These are phyloP conservation scores for Fusarium piperis DNA, from an alignment of 2,329 filamentous ascomycete species.

Conservation along the genomic window DNA sequence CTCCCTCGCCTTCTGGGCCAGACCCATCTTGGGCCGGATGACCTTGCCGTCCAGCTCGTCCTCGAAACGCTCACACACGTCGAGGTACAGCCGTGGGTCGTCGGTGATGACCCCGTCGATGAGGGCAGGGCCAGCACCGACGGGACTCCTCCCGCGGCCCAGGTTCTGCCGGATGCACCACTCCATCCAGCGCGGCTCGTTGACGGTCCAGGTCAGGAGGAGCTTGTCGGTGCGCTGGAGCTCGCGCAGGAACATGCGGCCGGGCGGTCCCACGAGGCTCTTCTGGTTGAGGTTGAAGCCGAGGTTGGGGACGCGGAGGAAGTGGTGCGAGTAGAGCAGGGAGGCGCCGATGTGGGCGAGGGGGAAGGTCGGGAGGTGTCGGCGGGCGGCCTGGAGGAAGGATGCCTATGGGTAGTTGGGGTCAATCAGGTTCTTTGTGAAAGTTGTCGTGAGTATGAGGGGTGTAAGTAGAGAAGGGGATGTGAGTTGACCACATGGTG, in stretches of 20 bases:
- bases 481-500: neutral
- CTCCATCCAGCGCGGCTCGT: slow-evolving; percentile 80
- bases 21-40: slow-evolving; percentile 4
- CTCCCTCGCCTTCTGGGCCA: slow-evolving; percentile 22
- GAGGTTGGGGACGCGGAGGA: slow-evolving; percentile 71
- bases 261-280: slow-evolving; percentile 74
- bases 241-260: slow-evolving; percentile 71
- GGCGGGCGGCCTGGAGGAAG: slow-evolving; percentile 71
- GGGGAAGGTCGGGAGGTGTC: slow-evolving; percentile 70
- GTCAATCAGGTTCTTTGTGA: neutral
- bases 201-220: slow-evolving; percentile 88
- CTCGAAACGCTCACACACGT: slow-evolving; percentile 61
- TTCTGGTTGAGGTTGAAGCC: slow-evolving; percentile 82
- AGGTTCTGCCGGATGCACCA: slow-evolving; percentile 70
- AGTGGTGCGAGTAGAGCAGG: slow-evolving; percentile 73
- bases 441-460: neutral
- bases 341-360: slow-evolving; percentile 76
- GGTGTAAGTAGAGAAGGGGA: neutral
- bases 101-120: slow-evolving; percentile 90
- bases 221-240: slow-evolving; percentile 60
- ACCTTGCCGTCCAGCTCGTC: slow-evolving; percentile 46
- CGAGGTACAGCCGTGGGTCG: slow-evolving; percentile 74
- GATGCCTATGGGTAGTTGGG: slow-evolving; percentile 59
- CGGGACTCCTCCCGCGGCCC: slow-evolving; percentile 46
- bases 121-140: slow-evolving; percentile 20